These are phyloP conservation scores for Ormosia semicastrata DNA, from an alignment of 306 rosid genomes.

Conservation along the genomic window DNA sequence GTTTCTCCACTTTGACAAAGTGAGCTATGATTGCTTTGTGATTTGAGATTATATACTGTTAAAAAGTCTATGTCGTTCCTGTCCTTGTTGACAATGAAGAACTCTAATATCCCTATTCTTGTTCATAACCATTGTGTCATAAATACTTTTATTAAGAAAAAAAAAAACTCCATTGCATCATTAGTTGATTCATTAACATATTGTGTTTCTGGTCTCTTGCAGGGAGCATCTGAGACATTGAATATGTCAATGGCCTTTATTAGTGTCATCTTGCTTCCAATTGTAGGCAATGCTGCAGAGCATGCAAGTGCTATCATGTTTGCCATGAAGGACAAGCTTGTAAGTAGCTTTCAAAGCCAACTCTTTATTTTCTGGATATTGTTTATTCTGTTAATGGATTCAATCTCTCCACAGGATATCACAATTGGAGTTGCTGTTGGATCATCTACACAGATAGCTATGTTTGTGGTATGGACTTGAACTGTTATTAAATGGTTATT, in stretches of 20 bases:
- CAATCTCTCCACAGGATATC: constrained; percentile 62
- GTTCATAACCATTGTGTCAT: neutral
- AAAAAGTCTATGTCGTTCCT: neutral
- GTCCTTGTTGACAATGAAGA: neutral
- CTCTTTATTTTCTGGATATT: neutral
- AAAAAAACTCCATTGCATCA: neutral
- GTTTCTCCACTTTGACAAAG: neutral
- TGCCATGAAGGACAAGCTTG: constrained; percentile 95
- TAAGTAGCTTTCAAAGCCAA: constrained; percentile 48
- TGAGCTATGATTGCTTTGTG: constrained; percentile 18
- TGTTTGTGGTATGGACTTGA: constrained; percentile 81
- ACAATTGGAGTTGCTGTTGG: constrained; percentile 93
- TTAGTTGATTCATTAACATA: constrained; percentile 4
- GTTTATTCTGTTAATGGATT: constrained; percentile 33
- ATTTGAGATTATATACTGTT: neutral
- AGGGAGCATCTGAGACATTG: constrained; percentile 88
- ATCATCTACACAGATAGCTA: constrained; percentile 92
- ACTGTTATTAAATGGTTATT: constrained; percentile 21
- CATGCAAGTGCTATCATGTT: constrained; percentile 96
- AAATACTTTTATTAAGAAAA: too few species aligned
- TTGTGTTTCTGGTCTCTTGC: constrained; percentile 33
- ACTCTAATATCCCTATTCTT: neutral
- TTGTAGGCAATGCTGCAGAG: constrained; percentile 69
- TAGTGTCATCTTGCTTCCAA: constrained; percentile 88
- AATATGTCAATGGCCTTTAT: constrained; percentile 86